Percentiles rank a stretch among this genome's conserved stretches.
Evolutionary conservation across 805 yeast genomes (phyloP).

Genomic region (Yarrowia divulgata): DNA sequence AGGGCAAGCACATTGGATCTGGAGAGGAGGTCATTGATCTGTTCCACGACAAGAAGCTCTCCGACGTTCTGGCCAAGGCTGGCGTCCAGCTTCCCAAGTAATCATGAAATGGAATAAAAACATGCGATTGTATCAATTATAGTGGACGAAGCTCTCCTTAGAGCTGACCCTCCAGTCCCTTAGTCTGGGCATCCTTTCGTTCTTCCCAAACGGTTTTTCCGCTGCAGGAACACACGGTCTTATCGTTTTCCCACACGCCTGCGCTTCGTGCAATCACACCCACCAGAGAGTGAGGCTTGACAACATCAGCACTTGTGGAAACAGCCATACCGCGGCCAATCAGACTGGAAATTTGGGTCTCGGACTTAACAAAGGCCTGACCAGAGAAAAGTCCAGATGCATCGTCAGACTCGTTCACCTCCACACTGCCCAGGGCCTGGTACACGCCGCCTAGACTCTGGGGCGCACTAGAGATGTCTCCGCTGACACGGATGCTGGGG

Average conservation of each 20-base stretch:
- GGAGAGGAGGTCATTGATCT: slow-evolving; percentile 51
- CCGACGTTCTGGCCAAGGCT: slow-evolving; percentile 29
- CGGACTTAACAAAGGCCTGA: slow-evolving; percentile 56
- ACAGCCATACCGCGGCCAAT: slow-evolving; percentile 69
- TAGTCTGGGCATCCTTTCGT: slow-evolving; percentile 71
- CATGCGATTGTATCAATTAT: slow-evolving; percentile 8
- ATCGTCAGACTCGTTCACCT: slow-evolving; percentile 41
- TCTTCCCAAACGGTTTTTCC: slow-evolving; percentile 98
- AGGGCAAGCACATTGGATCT: slow-evolving; percentile 65
- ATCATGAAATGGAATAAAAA: not conserved
- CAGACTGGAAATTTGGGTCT: slow-evolving; percentile 61
- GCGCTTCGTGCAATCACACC: slow-evolving; percentile 97
- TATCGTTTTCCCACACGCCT: slow-evolving; percentile 96
- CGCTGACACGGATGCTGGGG: slow-evolving; percentile 72
- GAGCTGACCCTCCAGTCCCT: slow-evolving; percentile 54
- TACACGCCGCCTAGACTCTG: slow-evolving; percentile 49
- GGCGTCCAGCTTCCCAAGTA: slow-evolving; percentile 20
- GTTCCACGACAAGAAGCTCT: slow-evolving; percentile 40
- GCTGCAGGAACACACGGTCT: slow-evolving; percentile 90
- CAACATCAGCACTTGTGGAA: slow-evolving; percentile 44
- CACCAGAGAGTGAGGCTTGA: slow-evolving; percentile 53
- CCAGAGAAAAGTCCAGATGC: slow-evolving; percentile 42
- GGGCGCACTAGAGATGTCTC: slow-evolving; percentile 69
- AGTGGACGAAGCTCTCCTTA: not conserved
- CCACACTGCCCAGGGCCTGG: slow-evolving; percentile 51